These are phyloP conservation scores for Ampelocalamus luodianensis DNA, from an alignment of 176 grass and related monocot species.

Conservation along the genomic window DNA sequence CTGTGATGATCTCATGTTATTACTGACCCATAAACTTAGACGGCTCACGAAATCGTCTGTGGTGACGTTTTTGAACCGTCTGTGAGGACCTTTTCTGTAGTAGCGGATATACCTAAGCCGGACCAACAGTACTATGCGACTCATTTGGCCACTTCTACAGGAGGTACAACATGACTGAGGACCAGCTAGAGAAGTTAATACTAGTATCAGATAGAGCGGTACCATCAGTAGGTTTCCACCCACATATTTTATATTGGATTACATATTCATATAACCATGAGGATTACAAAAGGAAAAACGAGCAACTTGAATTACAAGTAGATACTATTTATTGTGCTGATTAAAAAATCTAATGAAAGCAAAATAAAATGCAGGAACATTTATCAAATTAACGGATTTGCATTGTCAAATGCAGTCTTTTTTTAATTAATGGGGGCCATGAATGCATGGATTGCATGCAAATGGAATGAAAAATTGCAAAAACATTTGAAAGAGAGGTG, in stretches of 20 bases:
- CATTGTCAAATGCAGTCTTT: not conserved
- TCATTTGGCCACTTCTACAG: too few species aligned
- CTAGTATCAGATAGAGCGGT: not conserved
- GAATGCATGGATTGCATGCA: not conserved
- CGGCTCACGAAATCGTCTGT: too few species aligned
- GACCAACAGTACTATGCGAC: too few species aligned
- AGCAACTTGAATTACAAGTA: not conserved
- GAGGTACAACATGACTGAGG: too few species aligned
- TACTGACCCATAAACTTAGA: too few species aligned
- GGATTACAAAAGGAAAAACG: not conserved
- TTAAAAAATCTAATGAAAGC: not conserved
- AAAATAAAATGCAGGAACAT: not conserved
- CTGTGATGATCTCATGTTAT: too few species aligned
- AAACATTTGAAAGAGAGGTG: not conserved
- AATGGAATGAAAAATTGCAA: not conserved
- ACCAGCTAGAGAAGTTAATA: too few species aligned
- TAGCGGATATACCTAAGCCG: too few species aligned
- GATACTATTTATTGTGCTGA: not conserved
- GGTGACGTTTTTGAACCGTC: too few species aligned
- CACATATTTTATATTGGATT: not conserved
- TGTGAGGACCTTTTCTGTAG: too few species aligned
- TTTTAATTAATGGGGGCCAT: not conserved
- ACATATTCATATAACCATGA: not conserved
- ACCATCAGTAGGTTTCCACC: not conserved
- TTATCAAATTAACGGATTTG: not conserved